These are phyloP conservation scores for Berberis thunbergii DNA, from an alignment of 164 flowering plant species.

Conservation along the genomic window DNA sequence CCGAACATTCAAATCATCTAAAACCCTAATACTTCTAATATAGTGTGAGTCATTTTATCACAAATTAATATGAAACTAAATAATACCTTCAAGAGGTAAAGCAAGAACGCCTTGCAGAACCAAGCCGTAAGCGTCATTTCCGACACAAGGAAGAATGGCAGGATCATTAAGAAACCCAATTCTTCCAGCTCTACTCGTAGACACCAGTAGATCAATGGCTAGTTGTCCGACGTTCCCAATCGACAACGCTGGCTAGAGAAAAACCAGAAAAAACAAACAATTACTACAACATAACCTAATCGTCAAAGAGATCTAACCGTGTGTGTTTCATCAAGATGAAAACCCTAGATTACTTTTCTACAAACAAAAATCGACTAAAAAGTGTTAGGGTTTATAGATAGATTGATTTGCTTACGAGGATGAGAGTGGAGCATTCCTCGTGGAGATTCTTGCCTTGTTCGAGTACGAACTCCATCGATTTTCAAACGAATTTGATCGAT, in stretches of 20 bases:
- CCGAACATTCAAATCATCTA: too few species aligned
- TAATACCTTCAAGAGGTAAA: conserved; percentile 63
- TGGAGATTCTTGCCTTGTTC: conserved; percentile 45
- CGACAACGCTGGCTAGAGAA: conserved; percentile 73
- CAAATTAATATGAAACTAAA: not conserved
- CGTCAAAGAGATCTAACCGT: too few species aligned
- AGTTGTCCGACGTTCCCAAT: conserved; percentile 92
- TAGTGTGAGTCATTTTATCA: not conserved
- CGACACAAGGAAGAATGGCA: conserved; percentile 69
- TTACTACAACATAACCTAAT: not conserved
- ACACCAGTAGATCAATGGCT: conserved; percentile 62
- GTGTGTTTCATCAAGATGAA: too few species aligned
- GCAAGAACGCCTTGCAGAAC: conserved; percentile 49
- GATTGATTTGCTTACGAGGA: conserved; percentile 35
- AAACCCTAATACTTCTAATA: too few species aligned
- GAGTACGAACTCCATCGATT: conserved; percentile 47
- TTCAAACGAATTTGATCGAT: not conserved
- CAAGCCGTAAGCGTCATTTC: conserved; percentile 75
- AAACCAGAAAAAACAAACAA: not conserved
- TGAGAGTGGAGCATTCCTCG: conserved; percentile 42
- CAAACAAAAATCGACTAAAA: not conserved
- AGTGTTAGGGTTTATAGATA: not conserved
- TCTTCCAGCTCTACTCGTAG: conserved; percentile 53
- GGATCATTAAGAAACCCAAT: conserved; percentile 74
- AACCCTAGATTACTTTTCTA: not conserved